Evolutionary conservation across 176 grass and related monocot genomes (phyloP), one percentile per base, ranked within the genome.

Genomic region (Carex littledalei): DNA sequence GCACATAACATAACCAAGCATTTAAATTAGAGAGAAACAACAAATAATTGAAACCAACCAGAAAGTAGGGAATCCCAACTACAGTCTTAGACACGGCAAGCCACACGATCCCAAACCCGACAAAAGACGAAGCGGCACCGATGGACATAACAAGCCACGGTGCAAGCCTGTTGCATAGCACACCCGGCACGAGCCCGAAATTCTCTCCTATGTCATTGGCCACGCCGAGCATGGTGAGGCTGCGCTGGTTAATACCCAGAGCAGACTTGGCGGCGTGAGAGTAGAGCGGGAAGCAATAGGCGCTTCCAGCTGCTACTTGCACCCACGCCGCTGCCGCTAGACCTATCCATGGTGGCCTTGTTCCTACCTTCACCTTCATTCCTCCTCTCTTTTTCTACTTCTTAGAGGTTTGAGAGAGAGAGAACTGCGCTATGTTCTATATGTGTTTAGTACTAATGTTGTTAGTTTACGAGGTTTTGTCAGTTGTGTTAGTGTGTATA

Each of bases 121-220:
- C 43, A 74, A 98, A 89, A 57, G 91, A 92, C 84, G 74, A 95
- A 26, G 90, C 88, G 39, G 89, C 94, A 62, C 93, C 96, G 69
- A 94, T 89, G 59, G 90, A 21, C 80, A 99, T 88, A 34, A 99
- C 85, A 86, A 91, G 84, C 93, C 88, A 99, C 0, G 93, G 93
- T 39, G 91, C 88, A 18, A 95, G 73, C 18, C 88, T 85, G 87
- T 92, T 95, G 90, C 91, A 89, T 53, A 92, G 80, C 80, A 99
- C 64, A 12, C 96, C 96, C 0, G 93, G 85, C 21, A 99, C 10
- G 21, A 99, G 84, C 1, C 93, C 93, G 0, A 95, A 92, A 89
- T 94, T 99, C 88, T 99, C 93, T 66, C 96, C 93, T 24, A 94
- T 47, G 90, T 98, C 93, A 71, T 95, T 98, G 83, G 89, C 93